Percentiles rank a stretch among this genome's conserved stretches.
These are phyloP conservation scores for Talaromyces funiculosus DNA, from an alignment of 2,329 filamentous ascomycete genomes.

Conservation along the genomic window DNA sequence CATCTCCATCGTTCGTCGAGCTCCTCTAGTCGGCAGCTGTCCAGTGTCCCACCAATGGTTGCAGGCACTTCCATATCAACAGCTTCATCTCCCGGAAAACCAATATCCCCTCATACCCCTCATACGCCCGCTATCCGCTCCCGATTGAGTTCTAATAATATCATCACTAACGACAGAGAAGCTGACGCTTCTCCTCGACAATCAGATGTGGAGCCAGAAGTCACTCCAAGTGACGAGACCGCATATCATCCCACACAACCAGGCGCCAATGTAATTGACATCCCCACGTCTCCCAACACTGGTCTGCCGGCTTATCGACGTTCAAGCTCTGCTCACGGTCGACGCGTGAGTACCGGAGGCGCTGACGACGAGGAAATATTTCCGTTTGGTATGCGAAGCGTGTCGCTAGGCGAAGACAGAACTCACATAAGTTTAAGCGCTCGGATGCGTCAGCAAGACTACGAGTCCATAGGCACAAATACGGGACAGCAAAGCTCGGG, in stretches of 20 bases:
- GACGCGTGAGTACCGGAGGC: constrained; percentile 21
- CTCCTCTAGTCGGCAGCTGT: constrained; percentile 68
- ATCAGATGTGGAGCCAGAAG: constrained; percentile 30
- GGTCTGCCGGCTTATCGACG: constrained; percentile 39
- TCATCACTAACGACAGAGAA: constrained; percentile 59
- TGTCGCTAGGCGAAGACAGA: constrained; percentile 41
- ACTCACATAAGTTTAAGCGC: constrained; percentile 28
- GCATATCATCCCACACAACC: constrained; percentile 28
- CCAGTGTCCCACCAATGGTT: constrained; percentile 56
- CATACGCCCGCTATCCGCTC: constrained; percentile 93
- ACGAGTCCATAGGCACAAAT: constrained; percentile 20
- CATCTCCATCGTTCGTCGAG: constrained; percentile 77
- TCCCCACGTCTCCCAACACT: constrained; percentile 43
- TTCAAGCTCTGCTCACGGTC: constrained; percentile 41
- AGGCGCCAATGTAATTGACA: constrained; percentile 43
- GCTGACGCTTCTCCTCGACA: constrained; percentile 27
- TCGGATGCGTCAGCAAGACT: constrained; percentile 31
- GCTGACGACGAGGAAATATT: constrained; percentile 43
- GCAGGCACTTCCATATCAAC: constrained; percentile 68
- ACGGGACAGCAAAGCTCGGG: constrained; percentile 19
- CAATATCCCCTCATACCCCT: constrained; percentile 81
- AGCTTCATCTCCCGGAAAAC: constrained; percentile 84
- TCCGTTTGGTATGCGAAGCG: constrained; percentile 41
- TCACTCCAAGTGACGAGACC: constrained; percentile 32
- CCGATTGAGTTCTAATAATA: constrained; percentile 84